Percentiles rank a stretch among this genome's conserved stretches.
Evolutionary conservation across 2,329 filamentous ascomycete genomes (phyloP).

Genomic region (Aspergillus sp.): DNA sequence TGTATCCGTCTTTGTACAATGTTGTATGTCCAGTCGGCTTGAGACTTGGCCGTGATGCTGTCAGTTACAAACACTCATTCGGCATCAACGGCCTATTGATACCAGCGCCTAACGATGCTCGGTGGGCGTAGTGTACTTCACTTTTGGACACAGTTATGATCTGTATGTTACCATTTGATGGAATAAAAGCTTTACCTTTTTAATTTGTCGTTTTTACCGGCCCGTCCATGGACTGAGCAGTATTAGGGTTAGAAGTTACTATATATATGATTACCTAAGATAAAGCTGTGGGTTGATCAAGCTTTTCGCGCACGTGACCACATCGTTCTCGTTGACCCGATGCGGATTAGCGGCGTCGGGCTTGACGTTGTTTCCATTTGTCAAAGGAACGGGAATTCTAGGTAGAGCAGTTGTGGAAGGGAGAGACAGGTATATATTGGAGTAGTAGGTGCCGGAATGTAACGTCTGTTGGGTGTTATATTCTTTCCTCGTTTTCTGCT

Average conservation of each 20-base stretch:
- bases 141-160: slow-evolving; percentile 15
- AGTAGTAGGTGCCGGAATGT: background rate
- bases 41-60: background rate
- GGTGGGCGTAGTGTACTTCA: slow-evolving; percentile 6
- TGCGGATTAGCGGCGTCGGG: background rate
- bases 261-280: background rate
- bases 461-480: background rate
- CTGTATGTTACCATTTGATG: slow-evolving; percentile 20
- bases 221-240: background rate
- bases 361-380: too few relatives aligned
- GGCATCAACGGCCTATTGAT: background rate
- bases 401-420: background rate
- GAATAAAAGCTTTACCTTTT: slow-evolving; percentile 10
- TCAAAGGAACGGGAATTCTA: background rate
- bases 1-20: slow-evolving; percentile 5
- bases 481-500: background rate
- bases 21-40: background rate
- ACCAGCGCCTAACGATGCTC: background rate
- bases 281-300: background rate
- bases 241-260: background rate
- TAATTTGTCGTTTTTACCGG: too few relatives aligned
- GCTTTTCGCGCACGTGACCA: background rate
- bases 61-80: background rate
- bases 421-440: background rate
- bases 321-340: background rate